A percentile compares a stretch with the other conserved stretches of the same genome.
phyloP scores from a whole-genome alignment of 345 rosid genomes.

The Camelina neglecta region DNA sequence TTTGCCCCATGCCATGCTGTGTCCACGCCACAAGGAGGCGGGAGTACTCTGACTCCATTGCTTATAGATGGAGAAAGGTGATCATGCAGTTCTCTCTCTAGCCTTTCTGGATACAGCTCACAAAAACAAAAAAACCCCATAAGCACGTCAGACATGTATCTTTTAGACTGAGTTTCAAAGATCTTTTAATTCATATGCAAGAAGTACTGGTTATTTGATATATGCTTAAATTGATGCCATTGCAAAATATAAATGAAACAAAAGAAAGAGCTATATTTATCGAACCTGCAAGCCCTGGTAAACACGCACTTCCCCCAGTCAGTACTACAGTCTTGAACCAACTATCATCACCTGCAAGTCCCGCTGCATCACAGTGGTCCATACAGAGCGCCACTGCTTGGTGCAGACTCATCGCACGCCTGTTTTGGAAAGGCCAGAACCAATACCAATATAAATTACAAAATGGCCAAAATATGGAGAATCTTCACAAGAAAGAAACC shows the following conservation, averaged over 20 bases:
- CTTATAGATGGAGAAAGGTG: conserved; percentile 59
- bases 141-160: neutral
- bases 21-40: conserved; percentile 76
- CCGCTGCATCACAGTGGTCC: conserved; percentile 85
- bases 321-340: conserved; percentile 94
- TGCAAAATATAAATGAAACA: conserved; percentile 6
- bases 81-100: conserved; percentile 73
- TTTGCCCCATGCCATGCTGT: conserved; percentile 94
- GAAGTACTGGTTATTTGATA: neutral
- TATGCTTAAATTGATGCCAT: neutral
- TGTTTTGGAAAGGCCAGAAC: conserved; percentile 34
- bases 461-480: conserved; percentile 10
- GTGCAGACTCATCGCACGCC: conserved; percentile 83
- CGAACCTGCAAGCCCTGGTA: conserved; percentile 86
- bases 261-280: conserved; percentile 20
- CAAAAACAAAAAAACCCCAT: conserved; percentile 4
- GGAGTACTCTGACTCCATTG: conserved; percentile 68
- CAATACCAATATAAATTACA: neutral
- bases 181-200: conserved; percentile 2
- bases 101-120: conserved; percentile 62
- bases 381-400: conserved; percentile 93
- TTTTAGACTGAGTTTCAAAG: conserved; percentile 7
- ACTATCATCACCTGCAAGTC: conserved; percentile 63
- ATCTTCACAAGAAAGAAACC: conserved; percentile 16
- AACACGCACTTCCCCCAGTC: conserved; percentile 81